These are phyloP conservation scores for Trichoderma asperellum DNA, from an alignment of 2,329 filamentous ascomycete genomes.

Conservation along the genomic window DNA sequence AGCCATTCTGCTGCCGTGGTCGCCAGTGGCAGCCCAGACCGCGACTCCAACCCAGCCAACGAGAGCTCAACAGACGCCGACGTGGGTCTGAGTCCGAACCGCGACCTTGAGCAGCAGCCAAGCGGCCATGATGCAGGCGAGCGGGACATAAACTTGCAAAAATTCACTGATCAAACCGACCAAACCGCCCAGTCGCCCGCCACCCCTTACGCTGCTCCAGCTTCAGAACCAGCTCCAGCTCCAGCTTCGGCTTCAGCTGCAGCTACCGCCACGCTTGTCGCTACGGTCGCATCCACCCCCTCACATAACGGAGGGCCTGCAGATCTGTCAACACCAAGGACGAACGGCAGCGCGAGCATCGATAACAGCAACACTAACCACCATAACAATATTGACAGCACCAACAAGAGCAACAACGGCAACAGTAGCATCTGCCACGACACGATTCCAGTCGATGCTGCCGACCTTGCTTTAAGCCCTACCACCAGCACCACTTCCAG, in stretches of 20 bases:
- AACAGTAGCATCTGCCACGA: constrained; percentile 19
- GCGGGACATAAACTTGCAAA: constrained; percentile 7
- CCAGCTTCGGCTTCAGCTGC: constrained; percentile 8
- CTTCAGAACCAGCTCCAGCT: neutral
- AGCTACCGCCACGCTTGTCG: constrained; percentile 1
- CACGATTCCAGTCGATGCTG: neutral
- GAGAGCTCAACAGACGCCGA: constrained; percentile 21
- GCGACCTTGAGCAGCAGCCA: constrained; percentile 22
- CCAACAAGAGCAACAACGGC: constrained; percentile 17
- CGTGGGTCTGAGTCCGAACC: constrained; percentile 24
- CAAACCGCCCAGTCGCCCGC: constrained; percentile 12
- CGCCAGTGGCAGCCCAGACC: constrained; percentile 28
- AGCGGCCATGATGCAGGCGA: constrained; percentile 20
- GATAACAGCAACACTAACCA: neutral
- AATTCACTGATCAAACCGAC: constrained; percentile 12
- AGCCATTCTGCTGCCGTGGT: constrained; percentile 29
- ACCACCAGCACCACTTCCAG: constrained; percentile 7
- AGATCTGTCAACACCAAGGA: constrained; percentile 7
- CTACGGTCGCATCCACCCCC: constrained; percentile 11
- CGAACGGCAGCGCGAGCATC: neutral
- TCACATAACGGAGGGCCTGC: neutral
- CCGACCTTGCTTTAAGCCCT: constrained; percentile 8
- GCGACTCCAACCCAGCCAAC: constrained; percentile 25
- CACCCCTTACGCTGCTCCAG: constrained; percentile 11
- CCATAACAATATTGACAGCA: neutral